Evolutionary conservation across 306 rosid species (phyloP).

Genomic region (Trichosanthes truncata): DNA sequence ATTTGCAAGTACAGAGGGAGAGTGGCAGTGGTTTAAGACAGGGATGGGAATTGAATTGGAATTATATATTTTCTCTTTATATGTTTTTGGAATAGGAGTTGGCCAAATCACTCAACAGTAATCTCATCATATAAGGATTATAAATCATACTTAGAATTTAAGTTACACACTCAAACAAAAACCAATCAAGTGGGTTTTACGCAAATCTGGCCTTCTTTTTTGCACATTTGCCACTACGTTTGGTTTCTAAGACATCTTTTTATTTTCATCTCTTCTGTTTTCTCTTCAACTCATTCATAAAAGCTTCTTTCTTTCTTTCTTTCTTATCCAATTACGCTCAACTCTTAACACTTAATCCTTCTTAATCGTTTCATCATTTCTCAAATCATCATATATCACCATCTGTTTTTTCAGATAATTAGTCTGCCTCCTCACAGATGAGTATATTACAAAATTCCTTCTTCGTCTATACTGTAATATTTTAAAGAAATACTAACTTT

Average conservation of each 20-base stretch:
- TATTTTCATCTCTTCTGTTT: neutral
- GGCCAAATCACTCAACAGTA: conserved; percentile 26
- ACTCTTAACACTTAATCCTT: neutral
- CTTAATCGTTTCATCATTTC: neutral
- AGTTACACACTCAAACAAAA: conserved; percentile 41
- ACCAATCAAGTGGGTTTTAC: conserved; percentile 93
- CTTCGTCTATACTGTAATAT: too few relatives aligned
- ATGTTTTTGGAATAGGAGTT: conserved; percentile 1
- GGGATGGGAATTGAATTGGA: neutral
- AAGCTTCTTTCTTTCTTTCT: neutral
- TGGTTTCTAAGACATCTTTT: neutral
- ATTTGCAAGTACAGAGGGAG: neutral
- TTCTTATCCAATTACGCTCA: neutral
- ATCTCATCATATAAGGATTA: conserved; percentile 43
- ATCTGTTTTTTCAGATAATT: too few relatives aligned
- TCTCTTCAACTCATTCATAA: neutral
- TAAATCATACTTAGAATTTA: conserved; percentile 73
- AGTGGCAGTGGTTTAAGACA: neutral
- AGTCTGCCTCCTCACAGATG: too few relatives aligned
- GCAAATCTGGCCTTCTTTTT: conserved; percentile 65
- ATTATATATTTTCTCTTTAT: neutral
- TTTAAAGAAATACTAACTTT: too few relatives aligned
- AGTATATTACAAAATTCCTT: too few relatives aligned
- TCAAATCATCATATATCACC: neutral
- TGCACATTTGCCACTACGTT: neutral